Conservation (phyloP, 129 eudicot genomes). For the Scalesia atractyloides region DNA sequence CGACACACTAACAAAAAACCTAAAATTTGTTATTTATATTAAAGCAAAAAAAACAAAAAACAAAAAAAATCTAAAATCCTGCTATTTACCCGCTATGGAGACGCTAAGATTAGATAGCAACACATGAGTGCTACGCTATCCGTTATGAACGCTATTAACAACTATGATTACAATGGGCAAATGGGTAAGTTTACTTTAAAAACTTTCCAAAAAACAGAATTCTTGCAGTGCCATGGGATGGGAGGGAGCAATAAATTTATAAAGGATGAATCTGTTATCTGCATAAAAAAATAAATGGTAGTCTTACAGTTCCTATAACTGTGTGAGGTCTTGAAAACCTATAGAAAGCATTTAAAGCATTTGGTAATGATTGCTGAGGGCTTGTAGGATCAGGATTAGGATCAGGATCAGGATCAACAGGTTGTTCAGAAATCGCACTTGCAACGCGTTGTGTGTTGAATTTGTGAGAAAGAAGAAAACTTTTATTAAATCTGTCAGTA, state of each 20-base stretch:
- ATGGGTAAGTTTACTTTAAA: not conserved
- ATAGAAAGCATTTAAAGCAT: conserved; percentile 76
- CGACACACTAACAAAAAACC: too few species aligned
- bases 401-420: conserved; percentile 76
- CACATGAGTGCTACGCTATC: too few species aligned
- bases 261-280: not conserved
- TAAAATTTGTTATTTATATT: too few species aligned
- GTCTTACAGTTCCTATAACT: conserved; percentile 91
- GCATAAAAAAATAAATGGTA: not conserved
- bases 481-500: conserved; percentile 26
- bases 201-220: not conserved
- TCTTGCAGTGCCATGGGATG: conserved; percentile 2
- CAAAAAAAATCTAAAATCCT: too few species aligned
- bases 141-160: too few species aligned
- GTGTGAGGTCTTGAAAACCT: conserved; percentile 98
- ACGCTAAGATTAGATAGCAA: too few species aligned
- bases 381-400: conserved; percentile 56
- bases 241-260: not conserved
- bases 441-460: conserved; percentile 30
- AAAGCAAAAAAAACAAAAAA: too few species aligned
- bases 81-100: too few species aligned
- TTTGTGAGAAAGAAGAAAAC: conserved; percentile 28
- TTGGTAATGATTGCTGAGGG: conserved; percentile 42
- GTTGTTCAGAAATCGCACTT: conserved; percentile 57
- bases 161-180: not conserved